phyloP scores from a whole-genome alignment of 2,329 filamentous ascomycete genomes.

The Dothistroma septosporum region DNA sequence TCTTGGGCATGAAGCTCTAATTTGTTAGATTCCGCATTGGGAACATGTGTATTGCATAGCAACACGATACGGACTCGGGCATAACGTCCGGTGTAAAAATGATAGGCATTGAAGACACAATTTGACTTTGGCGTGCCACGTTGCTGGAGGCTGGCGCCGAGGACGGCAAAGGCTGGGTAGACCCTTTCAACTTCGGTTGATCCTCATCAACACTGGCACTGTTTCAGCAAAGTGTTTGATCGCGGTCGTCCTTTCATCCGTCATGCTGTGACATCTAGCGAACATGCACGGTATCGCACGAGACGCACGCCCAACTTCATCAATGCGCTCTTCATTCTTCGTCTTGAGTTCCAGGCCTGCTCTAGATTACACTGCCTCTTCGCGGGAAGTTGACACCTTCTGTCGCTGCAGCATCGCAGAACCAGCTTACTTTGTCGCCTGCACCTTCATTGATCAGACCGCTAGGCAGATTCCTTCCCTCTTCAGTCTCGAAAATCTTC shows the following conservation, averaged over 20 bases:
- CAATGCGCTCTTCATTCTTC: neutral
- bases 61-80: slow-evolving; percentile 5
- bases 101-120: neutral
- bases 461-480: slow-evolving; percentile 71
- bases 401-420: slow-evolving; percentile 80
- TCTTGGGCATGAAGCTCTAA: slow-evolving; percentile 92
- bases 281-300: neutral
- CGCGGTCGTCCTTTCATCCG: neutral
- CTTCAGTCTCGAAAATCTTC: slow-evolving; percentile 79
- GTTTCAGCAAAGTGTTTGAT: neutral
- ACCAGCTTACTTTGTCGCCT: slow-evolving; percentile 90
- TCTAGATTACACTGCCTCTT: slow-evolving; percentile 54
- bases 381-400: slow-evolving; percentile 79
- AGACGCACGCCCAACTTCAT: neutral
- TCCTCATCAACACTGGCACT: neutral
- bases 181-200: neutral
- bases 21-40: slow-evolving; percentile 1
- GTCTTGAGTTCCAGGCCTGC: neutral
- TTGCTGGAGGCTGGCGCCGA: slow-evolving; percentile 1
- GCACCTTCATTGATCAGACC: slow-evolving; percentile 79
- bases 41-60: neutral
- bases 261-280: slow-evolving; percentile 3
- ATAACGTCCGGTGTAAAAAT: slow-evolving; percentile 1
- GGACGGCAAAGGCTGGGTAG: neutral
- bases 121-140: slow-evolving; percentile 4